Percentiles rank a stretch among this genome's conserved stretches.
These are phyloP conservation scores for Cylindrodendrum hubeiense DNA, from an alignment of 2,329 filamentous ascomycete genomes.

Conservation along the genomic window DNA sequence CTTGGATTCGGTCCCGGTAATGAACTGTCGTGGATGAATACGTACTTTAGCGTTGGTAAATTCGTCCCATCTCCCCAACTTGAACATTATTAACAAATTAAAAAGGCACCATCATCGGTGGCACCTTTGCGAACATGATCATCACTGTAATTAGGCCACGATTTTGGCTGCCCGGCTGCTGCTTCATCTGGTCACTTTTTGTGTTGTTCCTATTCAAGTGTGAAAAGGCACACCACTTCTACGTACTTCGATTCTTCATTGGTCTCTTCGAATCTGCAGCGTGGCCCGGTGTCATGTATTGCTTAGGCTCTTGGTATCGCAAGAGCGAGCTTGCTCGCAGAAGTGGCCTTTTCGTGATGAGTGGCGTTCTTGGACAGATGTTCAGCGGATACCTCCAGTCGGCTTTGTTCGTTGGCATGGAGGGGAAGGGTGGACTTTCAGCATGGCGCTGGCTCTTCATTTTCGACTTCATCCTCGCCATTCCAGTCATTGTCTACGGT, in stretches of 20 bases:
- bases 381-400: slow-evolving; percentile 52
- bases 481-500: slow-evolving; percentile 50
- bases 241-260: slow-evolving; percentile 65
- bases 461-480: slow-evolving; percentile 51
- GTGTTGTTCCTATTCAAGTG: slow-evolving; percentile 55
- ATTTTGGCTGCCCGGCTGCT: slow-evolving; percentile 55
- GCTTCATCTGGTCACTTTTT: slow-evolving; percentile 53
- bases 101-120: slow-evolving; percentile 57
- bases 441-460: slow-evolving; percentile 56
- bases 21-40: slow-evolving; percentile 60
- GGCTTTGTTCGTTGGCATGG: slow-evolving; percentile 49
- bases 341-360: slow-evolving; percentile 69
- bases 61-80: no score
- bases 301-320: slow-evolving; percentile 71
- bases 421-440: slow-evolving; percentile 48
- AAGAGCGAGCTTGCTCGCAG: slow-evolving; percentile 68
- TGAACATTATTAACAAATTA: no score
- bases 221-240: slow-evolving; percentile 52
- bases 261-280: slow-evolving; percentile 68
- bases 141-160: slow-evolving; percentile 58
- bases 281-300: slow-evolving; percentile 65
- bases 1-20: slow-evolving; percentile 56
- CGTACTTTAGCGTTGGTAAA: slow-evolving; percentile 59
- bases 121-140: slow-evolving; percentile 57
- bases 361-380: slow-evolving; percentile 61